phyloP scores from a whole-genome alignment of 768 basidiomycete species.

The Hortiboletus flavorubellus region DNA sequence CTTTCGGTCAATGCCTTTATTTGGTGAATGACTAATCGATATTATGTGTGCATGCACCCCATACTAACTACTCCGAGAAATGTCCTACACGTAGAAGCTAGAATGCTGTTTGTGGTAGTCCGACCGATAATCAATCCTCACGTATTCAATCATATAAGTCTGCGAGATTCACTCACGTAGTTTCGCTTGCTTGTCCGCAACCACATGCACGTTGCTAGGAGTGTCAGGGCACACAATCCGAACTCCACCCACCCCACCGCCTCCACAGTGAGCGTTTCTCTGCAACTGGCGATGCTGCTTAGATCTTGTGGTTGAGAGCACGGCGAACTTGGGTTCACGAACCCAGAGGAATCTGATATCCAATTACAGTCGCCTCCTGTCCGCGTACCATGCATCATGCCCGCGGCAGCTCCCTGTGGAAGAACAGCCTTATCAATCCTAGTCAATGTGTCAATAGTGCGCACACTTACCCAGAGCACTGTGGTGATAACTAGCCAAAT shows the following conservation, averaged over 20 bases:
- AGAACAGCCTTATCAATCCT: neutral
- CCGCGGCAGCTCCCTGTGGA: slow-evolving; percentile 61
- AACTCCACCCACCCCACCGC: slow-evolving; percentile 77
- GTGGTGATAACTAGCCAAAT: slow-evolving; percentile 67
- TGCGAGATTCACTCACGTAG: slow-evolving; percentile 42
- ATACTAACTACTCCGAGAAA: neutral
- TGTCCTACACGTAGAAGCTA: slow-evolving; percentile 31
- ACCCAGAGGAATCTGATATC: slow-evolving; percentile 35
- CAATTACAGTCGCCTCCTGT: slow-evolving; percentile 56
- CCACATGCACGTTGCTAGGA: slow-evolving; percentile 55
- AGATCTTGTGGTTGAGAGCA: slow-evolving; percentile 21
- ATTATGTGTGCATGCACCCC: neutral
- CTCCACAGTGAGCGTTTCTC: slow-evolving; percentile 70
- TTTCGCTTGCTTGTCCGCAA: slow-evolving; percentile 37
- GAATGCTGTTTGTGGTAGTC: slow-evolving; percentile 26
- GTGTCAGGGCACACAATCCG: slow-evolving; percentile 53
- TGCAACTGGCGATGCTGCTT: slow-evolving; percentile 46
- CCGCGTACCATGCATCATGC: slow-evolving; percentile 64
- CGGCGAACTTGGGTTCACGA: slow-evolving; percentile 23
- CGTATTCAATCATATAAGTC: slow-evolving; percentile 35
- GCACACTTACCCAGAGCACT: slow-evolving; percentile 58
- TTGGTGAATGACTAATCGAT: slow-evolving; percentile 17
- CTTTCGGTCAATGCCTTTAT: neutral
- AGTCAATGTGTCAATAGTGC: neutral
- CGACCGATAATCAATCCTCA: slow-evolving; percentile 19